A percentile compares a stretch with the other conserved stretches of the same genome.
Conservation (phyloP, 2,329 filamentous ascomycete species). For the Cercospora zeae-maydis region DNA sequence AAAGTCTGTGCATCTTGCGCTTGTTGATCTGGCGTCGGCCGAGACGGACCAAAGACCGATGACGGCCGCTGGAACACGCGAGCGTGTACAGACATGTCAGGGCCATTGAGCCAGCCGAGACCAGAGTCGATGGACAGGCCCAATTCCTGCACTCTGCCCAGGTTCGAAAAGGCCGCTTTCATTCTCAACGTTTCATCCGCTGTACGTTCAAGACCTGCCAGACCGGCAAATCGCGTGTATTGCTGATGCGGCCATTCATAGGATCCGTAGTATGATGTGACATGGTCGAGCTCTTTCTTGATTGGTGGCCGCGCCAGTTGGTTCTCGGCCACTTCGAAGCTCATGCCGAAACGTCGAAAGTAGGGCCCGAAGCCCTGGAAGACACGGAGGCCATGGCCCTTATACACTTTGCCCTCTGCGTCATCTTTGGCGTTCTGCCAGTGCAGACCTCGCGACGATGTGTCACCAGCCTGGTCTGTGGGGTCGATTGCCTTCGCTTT, state of each 20-base stretch:
- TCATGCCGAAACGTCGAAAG: slow-evolving; percentile 63
- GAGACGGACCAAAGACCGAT: slow-evolving; percentile 45
- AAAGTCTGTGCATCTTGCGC: slow-evolving; percentile 26
- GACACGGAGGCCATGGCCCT: slow-evolving; percentile 59
- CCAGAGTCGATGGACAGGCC: slow-evolving; percentile 65
- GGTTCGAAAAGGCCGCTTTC: slow-evolving; percentile 57
- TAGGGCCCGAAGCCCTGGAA: slow-evolving; percentile 59
- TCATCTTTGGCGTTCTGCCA: slow-evolving; percentile 42
- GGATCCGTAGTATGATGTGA: slow-evolving; percentile 60
- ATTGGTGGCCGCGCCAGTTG: slow-evolving; percentile 50
- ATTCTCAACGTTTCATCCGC: slow-evolving; percentile 62
- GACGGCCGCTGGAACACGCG: slow-evolving; percentile 45
- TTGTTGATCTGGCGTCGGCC: slow-evolving; percentile 17
- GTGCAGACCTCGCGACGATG: slow-evolving; percentile 25
- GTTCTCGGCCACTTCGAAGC: slow-evolving; percentile 62
- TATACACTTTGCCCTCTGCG: slow-evolving; percentile 44
- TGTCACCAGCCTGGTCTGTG: slow-evolving; percentile 25
- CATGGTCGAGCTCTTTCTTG: slow-evolving; percentile 55
- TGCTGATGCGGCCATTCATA: slow-evolving; percentile 62
- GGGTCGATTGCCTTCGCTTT: slow-evolving; percentile 22
- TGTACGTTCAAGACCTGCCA: slow-evolving; percentile 59
- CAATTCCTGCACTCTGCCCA: slow-evolving; percentile 58
- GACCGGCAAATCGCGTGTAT: slow-evolving; percentile 57
- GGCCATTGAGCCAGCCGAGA: slow-evolving; percentile 63
- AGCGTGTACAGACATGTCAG: slow-evolving; percentile 53